phyloP scores from a whole-genome alignment of 129 eudicot species.

The Lonicera japonica region DNA sequence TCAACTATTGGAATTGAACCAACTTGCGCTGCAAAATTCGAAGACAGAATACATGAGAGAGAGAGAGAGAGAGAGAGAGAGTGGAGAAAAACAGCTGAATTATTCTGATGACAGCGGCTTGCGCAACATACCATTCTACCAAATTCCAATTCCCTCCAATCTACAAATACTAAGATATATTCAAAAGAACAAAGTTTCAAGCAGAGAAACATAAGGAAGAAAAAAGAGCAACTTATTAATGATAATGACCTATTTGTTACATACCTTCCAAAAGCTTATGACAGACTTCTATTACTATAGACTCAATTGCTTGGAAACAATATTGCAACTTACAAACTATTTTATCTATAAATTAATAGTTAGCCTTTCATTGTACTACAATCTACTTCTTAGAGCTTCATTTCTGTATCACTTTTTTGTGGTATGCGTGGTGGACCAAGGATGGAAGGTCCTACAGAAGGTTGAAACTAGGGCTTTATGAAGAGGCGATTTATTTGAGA shows the following conservation, averaged over 20 bases:
- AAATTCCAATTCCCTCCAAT: not conserved
- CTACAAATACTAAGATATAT: conserved; percentile 7
- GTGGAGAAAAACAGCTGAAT: not conserved
- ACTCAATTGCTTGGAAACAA: not conserved
- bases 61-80: not conserved
- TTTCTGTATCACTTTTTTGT: too few relatives aligned
- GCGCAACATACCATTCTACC: not conserved
- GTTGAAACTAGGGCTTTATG: too few relatives aligned
- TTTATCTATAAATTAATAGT: too few relatives aligned
- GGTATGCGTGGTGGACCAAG: too few relatives aligned
- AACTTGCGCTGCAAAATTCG: conserved; percentile 59
- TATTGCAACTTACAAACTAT: not conserved
- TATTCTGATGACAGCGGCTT: not conserved
- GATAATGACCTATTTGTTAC: not conserved
- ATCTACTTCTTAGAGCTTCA: too few relatives aligned
- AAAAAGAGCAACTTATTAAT: not conserved
- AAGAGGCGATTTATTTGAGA: too few relatives aligned
- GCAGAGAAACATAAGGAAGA: not conserved
- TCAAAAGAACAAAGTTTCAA: not conserved
- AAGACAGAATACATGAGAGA: not conserved
- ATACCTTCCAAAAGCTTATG: not conserved
- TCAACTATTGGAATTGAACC: conserved; percentile 89
- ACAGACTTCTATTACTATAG: not conserved
- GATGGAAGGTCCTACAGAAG: too few relatives aligned
- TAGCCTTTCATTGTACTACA: too few relatives aligned